Conservation (phyloP, 768 basidiomycete species). For the Trametopsis cervina region DNA sequence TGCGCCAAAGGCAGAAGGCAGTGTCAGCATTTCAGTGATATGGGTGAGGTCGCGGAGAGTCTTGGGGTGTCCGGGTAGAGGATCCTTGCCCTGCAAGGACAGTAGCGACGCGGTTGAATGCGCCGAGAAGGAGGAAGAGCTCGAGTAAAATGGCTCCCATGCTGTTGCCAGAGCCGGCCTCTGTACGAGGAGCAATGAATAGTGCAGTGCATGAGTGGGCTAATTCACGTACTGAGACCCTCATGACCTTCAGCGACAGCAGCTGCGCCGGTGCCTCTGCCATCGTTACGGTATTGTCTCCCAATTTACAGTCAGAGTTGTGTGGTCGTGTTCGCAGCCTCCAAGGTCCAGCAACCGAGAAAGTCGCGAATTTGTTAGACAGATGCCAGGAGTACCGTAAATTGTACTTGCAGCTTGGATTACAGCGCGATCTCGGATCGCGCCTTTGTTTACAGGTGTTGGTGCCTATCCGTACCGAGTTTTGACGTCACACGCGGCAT, state of each 20-base stretch:
- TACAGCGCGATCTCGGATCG: not conserved
- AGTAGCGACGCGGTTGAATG: constrained; percentile 73
- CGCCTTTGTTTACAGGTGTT: constrained; percentile 17
- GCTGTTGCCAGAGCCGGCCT: constrained; percentile 66
- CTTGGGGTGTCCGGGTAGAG: constrained; percentile 72
- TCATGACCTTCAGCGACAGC: constrained; percentile 81
- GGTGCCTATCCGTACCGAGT: constrained; percentile 13
- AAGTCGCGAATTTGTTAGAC: too few species aligned
- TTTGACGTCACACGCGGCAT: constrained; percentile 19
- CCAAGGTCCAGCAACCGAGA: too few species aligned
- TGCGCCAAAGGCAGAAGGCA: constrained; percentile 78
- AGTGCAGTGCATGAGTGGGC: too few species aligned
- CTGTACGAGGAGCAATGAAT: constrained; percentile 39
- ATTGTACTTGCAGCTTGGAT: too few species aligned
- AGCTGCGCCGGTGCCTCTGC: constrained; percentile 57
- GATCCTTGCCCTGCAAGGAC: constrained; percentile 66
- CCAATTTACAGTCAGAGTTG: too few species aligned
- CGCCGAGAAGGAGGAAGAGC: constrained; percentile 72
- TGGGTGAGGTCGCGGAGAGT: constrained; percentile 78
- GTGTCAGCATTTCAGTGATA: constrained; percentile 69
- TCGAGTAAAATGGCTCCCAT: constrained; percentile 87
- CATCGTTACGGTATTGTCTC: constrained; percentile 6
- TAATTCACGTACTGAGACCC: constrained; percentile 63
- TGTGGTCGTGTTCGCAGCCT: too few species aligned
- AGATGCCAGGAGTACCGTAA: too few species aligned